These are phyloP conservation scores for Ganoderma lingzhi DNA, from an alignment of 1,284 basidiomycete species.

Conservation along the genomic window DNA sequence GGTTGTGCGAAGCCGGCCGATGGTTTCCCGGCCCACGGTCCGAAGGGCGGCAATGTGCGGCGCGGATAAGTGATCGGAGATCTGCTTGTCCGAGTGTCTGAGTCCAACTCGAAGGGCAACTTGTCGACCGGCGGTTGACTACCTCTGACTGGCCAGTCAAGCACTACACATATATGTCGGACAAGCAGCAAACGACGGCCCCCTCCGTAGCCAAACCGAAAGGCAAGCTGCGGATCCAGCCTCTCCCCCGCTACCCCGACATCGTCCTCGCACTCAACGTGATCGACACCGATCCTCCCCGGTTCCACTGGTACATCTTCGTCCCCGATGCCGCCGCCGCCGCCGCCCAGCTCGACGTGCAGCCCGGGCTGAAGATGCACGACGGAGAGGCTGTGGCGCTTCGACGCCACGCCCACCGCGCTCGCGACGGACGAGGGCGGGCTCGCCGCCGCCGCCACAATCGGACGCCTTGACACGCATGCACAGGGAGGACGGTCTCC, in stretches of 20 bases:
- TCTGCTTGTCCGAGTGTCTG: too few relatives aligned
- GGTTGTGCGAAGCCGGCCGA: background rate
- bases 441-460: slow-evolving; percentile 20
- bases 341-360: background rate
- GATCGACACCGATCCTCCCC: slow-evolving; percentile 26
- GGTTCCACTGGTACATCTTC: slow-evolving; percentile 29
- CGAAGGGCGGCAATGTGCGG: background rate
- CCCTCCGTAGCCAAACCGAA: background rate
- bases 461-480: slow-evolving; percentile 16
- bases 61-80: background rate
- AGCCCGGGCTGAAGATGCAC: slow-evolving; percentile 21
- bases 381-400: background rate
- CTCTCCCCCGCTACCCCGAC: slow-evolving; percentile 19
- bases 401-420: slow-evolving; percentile 2
- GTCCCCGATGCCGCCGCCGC: slow-evolving; percentile 14
- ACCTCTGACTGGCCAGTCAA: background rate
- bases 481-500: background rate
- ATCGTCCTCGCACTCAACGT: slow-evolving; percentile 27
- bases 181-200: background rate
- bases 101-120: background rate
- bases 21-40: background rate
- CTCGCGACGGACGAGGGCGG: slow-evolving; percentile 8
- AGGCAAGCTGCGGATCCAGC: slow-evolving; percentile 2
- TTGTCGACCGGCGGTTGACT: too few relatives aligned
- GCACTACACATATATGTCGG: background rate